phyloP scores from a whole-genome alignment of 176 grass and related monocot species.

The Dactylis glomerata region DNA sequence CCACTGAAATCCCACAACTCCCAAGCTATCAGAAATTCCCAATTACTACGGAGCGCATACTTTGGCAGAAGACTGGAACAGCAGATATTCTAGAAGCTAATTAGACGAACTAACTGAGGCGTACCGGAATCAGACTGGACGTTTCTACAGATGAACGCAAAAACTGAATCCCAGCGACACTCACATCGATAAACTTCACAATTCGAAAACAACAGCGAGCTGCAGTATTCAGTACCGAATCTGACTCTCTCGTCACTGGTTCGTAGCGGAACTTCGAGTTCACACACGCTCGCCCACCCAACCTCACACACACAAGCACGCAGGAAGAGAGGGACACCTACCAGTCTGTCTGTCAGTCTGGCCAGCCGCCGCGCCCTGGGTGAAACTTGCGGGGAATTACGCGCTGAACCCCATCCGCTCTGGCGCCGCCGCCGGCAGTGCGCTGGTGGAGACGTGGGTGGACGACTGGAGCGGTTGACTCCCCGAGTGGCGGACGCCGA shows the following conservation, averaged over 20 bases:
- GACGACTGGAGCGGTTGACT: constrained; percentile 24
- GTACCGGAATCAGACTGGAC: background rate
- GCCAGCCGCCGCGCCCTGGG: background rate
- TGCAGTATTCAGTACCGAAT: background rate
- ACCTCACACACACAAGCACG: too few species aligned
- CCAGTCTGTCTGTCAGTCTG: background rate
- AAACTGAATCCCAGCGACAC: background rate
- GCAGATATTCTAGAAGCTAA: background rate
- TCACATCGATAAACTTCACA: background rate
- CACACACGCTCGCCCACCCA: background rate
- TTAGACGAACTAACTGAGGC: background rate
- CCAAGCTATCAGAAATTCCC: background rate
- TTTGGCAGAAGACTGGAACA: background rate
- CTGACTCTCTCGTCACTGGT: background rate
- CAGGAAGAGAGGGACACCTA: background rate
- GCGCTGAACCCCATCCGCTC: background rate
- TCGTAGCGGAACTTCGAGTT: background rate
- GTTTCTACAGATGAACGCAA: background rate
- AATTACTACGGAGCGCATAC: background rate
- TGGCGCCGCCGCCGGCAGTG: background rate
- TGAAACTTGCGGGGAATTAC: background rate
- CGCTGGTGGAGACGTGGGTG: constrained; percentile 28
- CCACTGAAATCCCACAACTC: background rate
- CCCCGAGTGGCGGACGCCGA: background rate
- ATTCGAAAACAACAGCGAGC: background rate